phyloP scores from a whole-genome alignment of 2,329 filamentous ascomycete species.

The Xylariaceae sp. region DNA sequence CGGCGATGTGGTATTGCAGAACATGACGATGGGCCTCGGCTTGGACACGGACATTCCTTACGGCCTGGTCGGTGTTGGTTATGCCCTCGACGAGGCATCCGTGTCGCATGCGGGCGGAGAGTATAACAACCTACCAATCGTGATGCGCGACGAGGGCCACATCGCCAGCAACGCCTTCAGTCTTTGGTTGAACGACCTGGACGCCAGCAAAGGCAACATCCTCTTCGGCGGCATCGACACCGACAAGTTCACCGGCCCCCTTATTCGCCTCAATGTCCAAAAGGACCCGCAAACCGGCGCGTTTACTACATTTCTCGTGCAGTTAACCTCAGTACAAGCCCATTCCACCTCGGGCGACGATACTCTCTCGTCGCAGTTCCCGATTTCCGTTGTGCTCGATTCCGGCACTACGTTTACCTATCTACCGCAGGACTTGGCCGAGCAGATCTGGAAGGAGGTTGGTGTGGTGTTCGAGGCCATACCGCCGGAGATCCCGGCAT shows the following conservation, averaged over 20 bases:
- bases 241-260: slow-evolving; percentile 62
- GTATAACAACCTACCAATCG: slow-evolving; percentile 60
- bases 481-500: slow-evolving; percentile 36
- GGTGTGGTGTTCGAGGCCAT: slow-evolving; percentile 51
- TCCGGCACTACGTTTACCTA: slow-evolving; percentile 71
- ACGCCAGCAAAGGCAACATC: slow-evolving; percentile 62
- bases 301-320: slow-evolving; percentile 47
- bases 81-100: slow-evolving; percentile 51
- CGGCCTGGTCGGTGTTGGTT: slow-evolving; percentile 59
- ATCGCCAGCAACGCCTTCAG: slow-evolving; percentile 68
- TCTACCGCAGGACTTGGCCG: slow-evolving; percentile 58
- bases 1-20: slow-evolving; percentile 47
- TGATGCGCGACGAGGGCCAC: slow-evolving; percentile 57
- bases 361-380: slow-evolving; percentile 41
- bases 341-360: slow-evolving; percentile 48
- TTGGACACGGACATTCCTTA: slow-evolving; percentile 50
- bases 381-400: slow-evolving; percentile 64
- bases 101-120: slow-evolving; percentile 29
- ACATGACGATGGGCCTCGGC: slow-evolving; percentile 58
- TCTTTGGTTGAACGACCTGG: slow-evolving; percentile 60
- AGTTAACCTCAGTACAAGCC: slow-evolving; percentile 46
- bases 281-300: slow-evolving; percentile 36
- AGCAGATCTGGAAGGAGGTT: slow-evolving; percentile 51
- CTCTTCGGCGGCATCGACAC: slow-evolving; percentile 80
- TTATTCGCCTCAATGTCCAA: slow-evolving; percentile 59